Base-by-base conservation (phyloP, 2,329 filamentous ascomycete species). In the Stagonosporopsis chrysanthemi region DNA sequence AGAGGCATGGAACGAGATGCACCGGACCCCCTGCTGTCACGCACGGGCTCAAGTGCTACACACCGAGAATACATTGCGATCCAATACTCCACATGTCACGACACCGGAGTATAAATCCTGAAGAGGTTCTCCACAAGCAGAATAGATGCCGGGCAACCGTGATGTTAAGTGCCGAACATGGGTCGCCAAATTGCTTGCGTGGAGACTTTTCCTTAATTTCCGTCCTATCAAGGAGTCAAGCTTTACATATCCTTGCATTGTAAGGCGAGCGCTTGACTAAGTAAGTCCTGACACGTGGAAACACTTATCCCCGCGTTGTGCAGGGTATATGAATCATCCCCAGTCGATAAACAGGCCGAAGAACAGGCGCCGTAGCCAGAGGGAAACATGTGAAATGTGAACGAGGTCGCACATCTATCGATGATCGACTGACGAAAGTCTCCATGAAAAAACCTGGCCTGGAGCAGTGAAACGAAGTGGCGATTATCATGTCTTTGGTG, bases 231-330 rank as follows among this genome's bases (percentile, higher is more conserved):
- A 26, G 43, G 4, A 15, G 43, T 35, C 33, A 45, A 53, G 55
- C 40, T 41, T 53, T n/a, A 33, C 6, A 44, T 29, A 48, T 29
- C 44, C 4, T 38, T 44, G 39, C 41, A 23, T 24, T 1, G 17
- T 33, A n/a, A 6, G 35, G 35, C 22, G 14, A 14, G 26, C 3
- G 15, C 35, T 45, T 49, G 39, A 28, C 31, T 23, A n/a, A 42
- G 7, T 36, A 26, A 15, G 22, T 19, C 36, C 40, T 58, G 49
- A 40, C 53, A 58, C 44, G 55, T 53, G 49, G 49, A 58, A 53
- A 40, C 55, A 58, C 8, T 49, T 8, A 33, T 33, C 29, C 23
- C 40, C 47, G 47, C 41, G 35, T 39, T 44, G 22, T 23, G 28
- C 8, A 36, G 46, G 31, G 38, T 51, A 40, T 43, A 52, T 24